Conservation (phyloP, 805 yeast species). For the Zygosaccharomyces lentus region DNA sequence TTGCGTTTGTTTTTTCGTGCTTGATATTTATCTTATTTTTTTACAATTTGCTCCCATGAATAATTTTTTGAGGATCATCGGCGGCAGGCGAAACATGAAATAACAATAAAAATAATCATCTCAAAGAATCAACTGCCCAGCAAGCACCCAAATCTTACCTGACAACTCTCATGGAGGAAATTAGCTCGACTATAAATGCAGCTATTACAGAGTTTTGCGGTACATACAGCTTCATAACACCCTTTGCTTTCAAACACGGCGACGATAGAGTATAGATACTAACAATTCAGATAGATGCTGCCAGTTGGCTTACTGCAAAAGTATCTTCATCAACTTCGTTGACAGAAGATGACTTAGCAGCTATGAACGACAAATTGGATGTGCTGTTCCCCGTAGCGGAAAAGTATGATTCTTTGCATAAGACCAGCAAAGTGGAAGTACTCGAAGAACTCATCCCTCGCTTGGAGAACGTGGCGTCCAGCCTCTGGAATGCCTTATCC, state of each 20-base stretch:
- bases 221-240: constrained; percentile 7
- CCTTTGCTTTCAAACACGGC: constrained; percentile 2
- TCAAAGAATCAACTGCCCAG: neutral
- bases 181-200: constrained; percentile 17
- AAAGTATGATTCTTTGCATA: constrained; percentile 30
- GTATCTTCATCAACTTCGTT: constrained; percentile 6
- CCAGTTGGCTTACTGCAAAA: constrained; percentile 22
- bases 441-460: constrained; percentile 18
- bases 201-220: constrained; percentile 24
- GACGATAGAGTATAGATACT: constrained; percentile 1
- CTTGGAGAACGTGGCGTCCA: constrained; percentile 33
- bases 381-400: constrained; percentile 34
- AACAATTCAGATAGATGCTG: constrained; percentile 14
- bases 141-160: neutral
- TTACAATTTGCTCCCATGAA: neutral
- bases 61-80: neutral
- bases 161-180: constrained; percentile 12
- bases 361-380: constrained; percentile 17
- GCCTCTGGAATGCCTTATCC: constrained; percentile 38
- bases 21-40: neutral
- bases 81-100: too few species aligned
- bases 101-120: too few species aligned
- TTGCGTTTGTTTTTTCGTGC: neutral
- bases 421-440: constrained; percentile 19
- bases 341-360: neutral